Evolutionary conservation across 2,329 filamentous ascomycete species (phyloP).

Genomic region (Cladosporium velox): DNA sequence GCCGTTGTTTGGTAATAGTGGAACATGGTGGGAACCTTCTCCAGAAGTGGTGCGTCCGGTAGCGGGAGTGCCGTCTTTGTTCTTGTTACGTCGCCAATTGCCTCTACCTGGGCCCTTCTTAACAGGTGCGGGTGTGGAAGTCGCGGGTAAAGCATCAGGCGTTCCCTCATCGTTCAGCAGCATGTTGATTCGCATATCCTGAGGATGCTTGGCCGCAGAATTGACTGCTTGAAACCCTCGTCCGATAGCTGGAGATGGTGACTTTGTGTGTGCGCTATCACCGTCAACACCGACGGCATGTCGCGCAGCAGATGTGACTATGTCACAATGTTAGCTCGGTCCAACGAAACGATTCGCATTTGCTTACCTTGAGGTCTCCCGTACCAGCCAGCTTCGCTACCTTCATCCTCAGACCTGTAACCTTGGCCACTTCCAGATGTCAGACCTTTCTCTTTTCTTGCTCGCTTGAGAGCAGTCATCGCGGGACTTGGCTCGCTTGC

Average conservation of each 20-base stretch:
- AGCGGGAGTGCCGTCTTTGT: conserved; percentile 25
- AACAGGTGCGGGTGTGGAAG: conserved; percentile 28
- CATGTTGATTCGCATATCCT: conserved; percentile 52
- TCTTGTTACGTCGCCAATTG: conserved; percentile 50
- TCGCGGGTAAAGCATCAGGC: conserved; percentile 31
- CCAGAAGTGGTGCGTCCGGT: conserved; percentile 31
- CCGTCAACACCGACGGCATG: conserved; percentile 30
- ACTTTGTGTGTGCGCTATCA: conserved; percentile 51
- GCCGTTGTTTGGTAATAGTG: conserved; percentile 36
- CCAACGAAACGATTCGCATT: background rate
- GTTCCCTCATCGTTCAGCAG: conserved; percentile 48
- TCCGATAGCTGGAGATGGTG: conserved; percentile 41
- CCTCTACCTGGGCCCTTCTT: conserved; percentile 52
- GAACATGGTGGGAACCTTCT: conserved; percentile 35
- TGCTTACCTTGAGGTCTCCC: conserved; percentile 4
- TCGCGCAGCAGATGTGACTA: conserved; percentile 20
- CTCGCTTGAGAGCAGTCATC: conserved; percentile 55
- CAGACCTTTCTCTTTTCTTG: conserved; percentile 49
- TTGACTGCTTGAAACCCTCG: conserved; percentile 43
- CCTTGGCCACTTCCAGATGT: conserved; percentile 29
- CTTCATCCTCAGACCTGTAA: conserved; percentile 36
- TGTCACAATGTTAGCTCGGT: background rate
- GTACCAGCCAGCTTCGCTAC: conserved; percentile 32
- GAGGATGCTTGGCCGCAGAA: conserved; percentile 34
- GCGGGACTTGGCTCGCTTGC: conserved; percentile 72